Conservation (phyloP, 495 filamentous ascomycete genomes). For the Cairneyella variabilis region DNA sequence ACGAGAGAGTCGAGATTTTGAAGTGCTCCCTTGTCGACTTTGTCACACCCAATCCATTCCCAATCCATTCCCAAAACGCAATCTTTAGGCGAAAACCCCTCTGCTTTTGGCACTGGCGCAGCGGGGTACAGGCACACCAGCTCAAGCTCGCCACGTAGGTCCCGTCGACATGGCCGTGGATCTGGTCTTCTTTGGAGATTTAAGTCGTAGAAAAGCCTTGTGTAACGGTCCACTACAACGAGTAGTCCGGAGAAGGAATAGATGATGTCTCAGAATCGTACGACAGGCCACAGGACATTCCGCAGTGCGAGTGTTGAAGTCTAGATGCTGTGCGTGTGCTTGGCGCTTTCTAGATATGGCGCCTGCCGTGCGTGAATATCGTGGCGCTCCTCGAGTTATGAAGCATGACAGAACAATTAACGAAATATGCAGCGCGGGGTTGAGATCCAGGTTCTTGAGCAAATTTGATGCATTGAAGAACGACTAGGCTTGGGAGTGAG, state of each 20-base stretch:
- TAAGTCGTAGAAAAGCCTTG: too few species aligned
- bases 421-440: not conserved
- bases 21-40: too few species aligned
- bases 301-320: not conserved
- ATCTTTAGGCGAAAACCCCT: not conserved
- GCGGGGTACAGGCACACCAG: slow-evolving; percentile 6
- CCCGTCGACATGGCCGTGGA: not conserved
- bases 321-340: not conserved
- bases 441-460: too few species aligned
- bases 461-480: too few species aligned
- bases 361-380: not conserved
- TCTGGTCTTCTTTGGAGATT: too few species aligned
- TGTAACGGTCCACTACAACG: not conserved
- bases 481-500: too few species aligned
- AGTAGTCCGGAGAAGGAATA: not conserved
- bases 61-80: slow-evolving; percentile 2
- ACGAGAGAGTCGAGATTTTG: too few species aligned
- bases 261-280: slow-evolving; percentile 9
- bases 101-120: not conserved
- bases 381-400: too few species aligned
- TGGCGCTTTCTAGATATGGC: not conserved
- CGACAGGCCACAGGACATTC: not conserved
- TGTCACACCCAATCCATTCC: too few species aligned
- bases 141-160: not conserved
- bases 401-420: too few species aligned